Evolutionary conservation across 768 basidiomycete species (phyloP), one percentile per base, ranked within the genome.

Genomic region (Collybia sordida): DNA sequence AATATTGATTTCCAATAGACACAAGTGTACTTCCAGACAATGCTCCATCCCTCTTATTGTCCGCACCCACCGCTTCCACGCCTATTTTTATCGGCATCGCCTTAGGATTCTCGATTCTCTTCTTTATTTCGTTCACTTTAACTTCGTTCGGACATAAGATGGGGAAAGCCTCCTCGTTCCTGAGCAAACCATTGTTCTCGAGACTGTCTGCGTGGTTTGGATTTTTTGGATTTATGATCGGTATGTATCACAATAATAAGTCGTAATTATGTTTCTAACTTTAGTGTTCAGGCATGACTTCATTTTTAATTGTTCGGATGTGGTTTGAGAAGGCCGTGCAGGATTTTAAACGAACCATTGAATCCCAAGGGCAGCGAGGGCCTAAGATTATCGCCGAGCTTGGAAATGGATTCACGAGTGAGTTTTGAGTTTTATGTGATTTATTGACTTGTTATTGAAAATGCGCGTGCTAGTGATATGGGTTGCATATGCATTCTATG

Each of bases 311-410:
- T 51, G 68, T 87, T 46, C 81, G 86, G 52, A 87, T 92, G 80
- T 89, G 85, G 81, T 89, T 89, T 53, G 87, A 84, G 17, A 89
- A 90, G 65, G 82, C 88, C 2, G 81, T 85, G 0, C 78, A 84
- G 45, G 88, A 90, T 59, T 91, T 92, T 68, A 92, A 92, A 62
- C 60, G 69, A 38, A 80, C 73, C 45, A 82, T 91, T 45, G 53
- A 70, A 21, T 63, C 75, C 7, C 76, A 77, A 52, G 85, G 83
- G 18, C 51, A 61, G 3, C 67, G 75, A 48, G 84, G 78, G 4
- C 85, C 86, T 1, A 68, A 80, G 27, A 71, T 91, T 38, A 68
- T 82, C 38, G 89, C 90, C 23, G 63, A 70, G 9, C 71, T 72
- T n/a, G 78, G 85, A 53, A 90, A 88, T 56, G 88, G 80, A 6